Percentiles rank a stretch among this genome's conserved stretches.
phyloP scores from a whole-genome alignment of 2,329 filamentous ascomycete genomes.

The Sporothrix inflata region DNA sequence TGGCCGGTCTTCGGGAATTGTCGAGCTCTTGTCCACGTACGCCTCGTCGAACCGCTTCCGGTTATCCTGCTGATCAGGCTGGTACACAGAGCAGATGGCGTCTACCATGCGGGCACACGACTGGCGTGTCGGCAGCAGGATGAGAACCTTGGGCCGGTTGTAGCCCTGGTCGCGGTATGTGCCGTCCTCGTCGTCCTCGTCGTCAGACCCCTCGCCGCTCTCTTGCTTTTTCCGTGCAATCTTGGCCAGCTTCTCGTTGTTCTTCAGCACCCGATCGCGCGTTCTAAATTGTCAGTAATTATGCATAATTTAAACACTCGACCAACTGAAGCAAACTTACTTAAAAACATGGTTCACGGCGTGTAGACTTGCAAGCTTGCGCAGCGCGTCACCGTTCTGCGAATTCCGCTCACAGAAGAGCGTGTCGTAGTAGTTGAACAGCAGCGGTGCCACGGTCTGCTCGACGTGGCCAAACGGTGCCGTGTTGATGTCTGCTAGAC shows the following conservation, averaged over 20 bases:
- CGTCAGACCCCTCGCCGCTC: constrained; percentile 58
- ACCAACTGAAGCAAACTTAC: no score
- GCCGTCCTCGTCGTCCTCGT: constrained; percentile 65
- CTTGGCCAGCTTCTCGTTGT: constrained; percentile 77
- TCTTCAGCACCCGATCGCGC: constrained; percentile 87
- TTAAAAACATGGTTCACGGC: constrained; percentile 92
- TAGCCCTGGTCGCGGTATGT: constrained; percentile 93
- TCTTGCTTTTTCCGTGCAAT: constrained; percentile 48
- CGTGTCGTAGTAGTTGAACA: constrained; percentile 84
- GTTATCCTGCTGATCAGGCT: constrained; percentile 92
- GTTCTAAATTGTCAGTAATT: constrained; percentile 57
- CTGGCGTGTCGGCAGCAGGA: constrained; percentile 86
- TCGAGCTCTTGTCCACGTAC: constrained; percentile 69
- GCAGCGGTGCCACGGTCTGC: constrained; percentile 66
- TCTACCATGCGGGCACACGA: constrained; percentile 80
- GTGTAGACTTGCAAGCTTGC: constrained; percentile 77
- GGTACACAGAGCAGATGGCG: constrained; percentile 72
- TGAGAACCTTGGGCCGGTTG: constrained; percentile 88
- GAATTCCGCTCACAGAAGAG: constrained; percentile 74
- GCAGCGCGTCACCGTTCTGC: constrained; percentile 68
- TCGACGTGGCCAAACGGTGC: constrained; percentile 64
- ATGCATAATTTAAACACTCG: no score
- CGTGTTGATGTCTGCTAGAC: constrained; percentile 59
- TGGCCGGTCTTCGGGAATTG: constrained; percentile 61
- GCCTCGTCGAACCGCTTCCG: constrained; percentile 87